These are phyloP conservation scores for Chaetoceros tenuissimus DNA, from an alignment of 108 stramenopile genomes.

Conservation along the genomic window DNA sequence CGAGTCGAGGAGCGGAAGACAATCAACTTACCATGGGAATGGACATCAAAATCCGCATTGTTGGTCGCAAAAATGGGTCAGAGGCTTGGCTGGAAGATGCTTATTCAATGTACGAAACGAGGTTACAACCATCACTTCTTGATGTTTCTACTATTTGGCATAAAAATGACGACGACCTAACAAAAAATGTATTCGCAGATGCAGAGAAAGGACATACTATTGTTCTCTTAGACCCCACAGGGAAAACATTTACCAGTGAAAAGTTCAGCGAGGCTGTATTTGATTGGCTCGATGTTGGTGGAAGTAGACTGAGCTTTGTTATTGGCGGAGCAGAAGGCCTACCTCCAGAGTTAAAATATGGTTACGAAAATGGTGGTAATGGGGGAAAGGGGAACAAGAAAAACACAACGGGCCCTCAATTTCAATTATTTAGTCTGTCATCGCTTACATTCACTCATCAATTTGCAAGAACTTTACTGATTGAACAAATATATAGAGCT, in stretches of 20 bases:
- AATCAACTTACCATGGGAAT: conserved; percentile 50
- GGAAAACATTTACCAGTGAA: conserved; percentile 69
- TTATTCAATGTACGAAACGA: conserved; percentile 60
- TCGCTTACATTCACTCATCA: conserved; percentile 87
- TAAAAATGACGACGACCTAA: conserved; percentile 81
- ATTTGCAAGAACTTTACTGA: conserved; percentile 76
- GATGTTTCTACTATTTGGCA: conserved; percentile 78
- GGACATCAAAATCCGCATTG: conserved; percentile 72
- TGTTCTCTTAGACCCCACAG: conserved; percentile 53
- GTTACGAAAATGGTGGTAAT: background rate
- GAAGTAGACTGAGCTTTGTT: conserved; percentile 78
- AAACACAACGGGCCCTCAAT: conserved; percentile 1
- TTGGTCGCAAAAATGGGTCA: conserved; percentile 56
- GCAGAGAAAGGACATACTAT: conserved; percentile 51
- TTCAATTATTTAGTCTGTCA: conserved; percentile 50
- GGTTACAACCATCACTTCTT: conserved; percentile 48
- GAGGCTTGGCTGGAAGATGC: conserved; percentile 71
- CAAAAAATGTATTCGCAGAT: conserved; percentile 47
- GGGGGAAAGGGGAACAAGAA: background rate
- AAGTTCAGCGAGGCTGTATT: conserved; percentile 65
- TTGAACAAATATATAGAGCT: conserved; percentile 90
- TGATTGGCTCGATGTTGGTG: conserved; percentile 78
- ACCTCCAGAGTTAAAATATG: conserved; percentile 55
- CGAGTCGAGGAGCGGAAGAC: too few relatives aligned
- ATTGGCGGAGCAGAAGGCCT: conserved; percentile 91